Conservation (phyloP, 2,329 filamentous ascomycete species). For the Paecilomyces fulvus region DNA sequence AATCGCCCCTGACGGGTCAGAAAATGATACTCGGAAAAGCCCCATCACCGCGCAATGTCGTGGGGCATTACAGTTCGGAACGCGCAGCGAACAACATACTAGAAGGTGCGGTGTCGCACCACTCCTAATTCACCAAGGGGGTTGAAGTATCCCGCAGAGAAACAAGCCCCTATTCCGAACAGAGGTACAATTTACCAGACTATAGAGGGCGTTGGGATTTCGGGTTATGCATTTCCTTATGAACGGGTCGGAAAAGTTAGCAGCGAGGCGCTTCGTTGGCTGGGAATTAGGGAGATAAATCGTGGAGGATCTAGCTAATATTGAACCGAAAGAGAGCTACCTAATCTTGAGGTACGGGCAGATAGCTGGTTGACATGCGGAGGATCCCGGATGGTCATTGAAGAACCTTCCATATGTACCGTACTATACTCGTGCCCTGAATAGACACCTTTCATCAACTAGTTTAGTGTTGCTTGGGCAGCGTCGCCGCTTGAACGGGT, state of each 20-base stretch:
- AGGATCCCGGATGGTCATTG: neutral
- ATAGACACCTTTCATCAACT: too few relatives aligned
- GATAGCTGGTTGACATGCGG: neutral
- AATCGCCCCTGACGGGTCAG: neutral
- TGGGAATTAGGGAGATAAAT: neutral
- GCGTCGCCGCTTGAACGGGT: too few relatives aligned
- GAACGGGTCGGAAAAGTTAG: constrained; percentile 5
- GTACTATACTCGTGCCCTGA: too few relatives aligned
- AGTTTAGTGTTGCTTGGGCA: too few relatives aligned
- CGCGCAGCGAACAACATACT: neutral
- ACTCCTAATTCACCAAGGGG: neutral
- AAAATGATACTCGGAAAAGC: neutral
- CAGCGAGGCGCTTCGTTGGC: constrained; percentile 1
- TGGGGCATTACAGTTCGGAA: neutral
- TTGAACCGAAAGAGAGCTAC: neutral
- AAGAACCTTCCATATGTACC: too few relatives aligned
- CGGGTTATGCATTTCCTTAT: neutral
- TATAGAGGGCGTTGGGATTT: neutral
- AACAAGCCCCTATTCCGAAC: neutral
- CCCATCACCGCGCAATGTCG: neutral
- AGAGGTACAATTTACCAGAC: neutral
- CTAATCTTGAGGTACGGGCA: neutral
- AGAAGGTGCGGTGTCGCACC: neutral
- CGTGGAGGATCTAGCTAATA: neutral
- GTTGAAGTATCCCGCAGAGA: neutral